A percentile compares a stretch with the other conserved stretches of the same genome.
Evolutionary conservation across 2,329 filamentous ascomycete genomes (phyloP).

Genomic region (Alternaria infectoria): DNA sequence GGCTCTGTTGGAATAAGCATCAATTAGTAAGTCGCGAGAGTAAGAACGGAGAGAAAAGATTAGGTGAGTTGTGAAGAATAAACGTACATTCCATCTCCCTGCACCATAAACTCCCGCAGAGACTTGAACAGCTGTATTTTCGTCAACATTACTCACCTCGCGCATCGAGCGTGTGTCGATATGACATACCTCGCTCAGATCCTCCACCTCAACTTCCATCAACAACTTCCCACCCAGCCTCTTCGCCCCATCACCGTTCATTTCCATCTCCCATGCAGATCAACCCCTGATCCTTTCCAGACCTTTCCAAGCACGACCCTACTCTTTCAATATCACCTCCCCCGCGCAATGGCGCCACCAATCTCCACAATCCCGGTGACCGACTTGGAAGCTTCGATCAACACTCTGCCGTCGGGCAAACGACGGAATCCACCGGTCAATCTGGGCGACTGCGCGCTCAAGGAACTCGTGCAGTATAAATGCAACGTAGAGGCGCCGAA

Average conservation of each 20-base stretch:
- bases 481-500: conserved; percentile 59
- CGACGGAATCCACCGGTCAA: conserved; percentile 60
- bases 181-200: conserved; percentile 35
- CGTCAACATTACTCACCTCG: neutral
- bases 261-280: conserved; percentile 8
- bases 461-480: conserved; percentile 67
- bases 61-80: neutral
- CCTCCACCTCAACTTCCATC: conserved; percentile 41
- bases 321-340: neutral
- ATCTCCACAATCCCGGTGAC: conserved; percentile 60
- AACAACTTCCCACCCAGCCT: conserved; percentile 62
- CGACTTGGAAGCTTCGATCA: conserved; percentile 59
- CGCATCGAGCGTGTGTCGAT: neutral
- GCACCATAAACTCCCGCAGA: conserved; percentile 36
- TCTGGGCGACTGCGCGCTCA: conserved; percentile 61
- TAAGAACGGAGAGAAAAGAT: neutral
- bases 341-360: conserved; percentile 60
- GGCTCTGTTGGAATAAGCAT: neutral
- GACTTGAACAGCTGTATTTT: conserved; percentile 49
- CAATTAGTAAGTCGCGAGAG: neutral
- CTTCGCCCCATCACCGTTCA: conserved; percentile 45
- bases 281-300: neutral
- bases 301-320: neutral
- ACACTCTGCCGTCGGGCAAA: conserved; percentile 59
- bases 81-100: conserved; percentile 15